Evolutionary conservation across 2,329 filamentous ascomycete genomes (phyloP), one percentile per base, ranked within the genome.

Genomic region (Phaeosphaeriaceae sp.): DNA sequence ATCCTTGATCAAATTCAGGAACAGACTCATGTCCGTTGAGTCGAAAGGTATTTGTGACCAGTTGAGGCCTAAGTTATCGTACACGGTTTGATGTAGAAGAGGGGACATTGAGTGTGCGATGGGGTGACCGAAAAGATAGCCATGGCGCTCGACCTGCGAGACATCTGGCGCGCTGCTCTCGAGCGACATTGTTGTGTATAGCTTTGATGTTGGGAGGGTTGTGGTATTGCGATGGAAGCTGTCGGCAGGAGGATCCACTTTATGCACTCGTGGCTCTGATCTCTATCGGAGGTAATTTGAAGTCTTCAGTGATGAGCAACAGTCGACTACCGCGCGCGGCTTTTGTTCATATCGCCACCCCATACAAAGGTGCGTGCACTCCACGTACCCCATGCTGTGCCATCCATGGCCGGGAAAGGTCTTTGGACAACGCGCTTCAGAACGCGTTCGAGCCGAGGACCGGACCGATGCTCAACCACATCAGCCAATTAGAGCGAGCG

Each of bases 61-160:
- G 58, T 82, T 81, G 57, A 85, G 73, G 3, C 80, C 80, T 33
- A 85, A 68, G n/a, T 72, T 70, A 44, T 82, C 74, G 74, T 84
- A 87, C 58, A 86, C 78, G 2, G 84, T 85, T 57, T 83, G 78
- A 69, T 86, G 85, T 10, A 87, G 75, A 2, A 83, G 73, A 7
- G 85, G 85, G 1, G 84, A 86, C 66, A 85, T 79, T 6, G 84
- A 86, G 66, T 87, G 85, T 40, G 84, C 79, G 47, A 87, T 84
- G 6, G 82, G 84, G 68, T 85, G 81, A 55, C 85, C 84, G 60
- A 86, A 85, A 21, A 86, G 81, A 63, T 85, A 86, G 61, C 83
- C 83, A 63, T 84, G 79, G 22, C 81, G 77, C 62, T 85, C 66
- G 11, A 70, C 63, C 19, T 61, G 61, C 21, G 61, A 62, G 24